Conservation (phyloP, 2,329 filamentous ascomycete species). For the Trichoderma koningii region DNA sequence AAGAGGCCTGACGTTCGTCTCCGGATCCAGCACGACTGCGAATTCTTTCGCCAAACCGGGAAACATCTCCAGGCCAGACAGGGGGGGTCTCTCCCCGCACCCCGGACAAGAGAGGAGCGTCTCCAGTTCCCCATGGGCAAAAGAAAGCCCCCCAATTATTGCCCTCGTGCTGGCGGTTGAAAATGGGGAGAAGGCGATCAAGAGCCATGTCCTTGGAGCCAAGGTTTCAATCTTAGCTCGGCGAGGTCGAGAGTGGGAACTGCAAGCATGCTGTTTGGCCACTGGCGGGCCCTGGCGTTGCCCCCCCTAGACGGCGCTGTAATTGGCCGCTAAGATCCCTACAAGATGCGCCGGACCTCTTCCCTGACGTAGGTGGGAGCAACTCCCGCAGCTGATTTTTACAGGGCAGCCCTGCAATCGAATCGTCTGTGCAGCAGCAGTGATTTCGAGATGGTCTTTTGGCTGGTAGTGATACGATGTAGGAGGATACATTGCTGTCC, state of each 20-base stretch:
- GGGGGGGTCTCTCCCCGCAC: slow-evolving; percentile 9
- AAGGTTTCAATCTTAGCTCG: slow-evolving; percentile 1
- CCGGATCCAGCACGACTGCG: background rate
- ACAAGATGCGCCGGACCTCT: background rate
- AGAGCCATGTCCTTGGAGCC: background rate
- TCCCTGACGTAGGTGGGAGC: slow-evolving; percentile 26
- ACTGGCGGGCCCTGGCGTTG: background rate
- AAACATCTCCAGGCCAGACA: background rate
- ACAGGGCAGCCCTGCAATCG: slow-evolving; percentile 1
- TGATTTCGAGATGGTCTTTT: background rate
- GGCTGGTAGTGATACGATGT: too few relatives aligned
- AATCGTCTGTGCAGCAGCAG: slow-evolving; percentile 18
- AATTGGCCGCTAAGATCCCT: slow-evolving; percentile 13
- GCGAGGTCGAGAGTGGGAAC: slow-evolving; percentile 22
- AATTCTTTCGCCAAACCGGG: slow-evolving; percentile 2
- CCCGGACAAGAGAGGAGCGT: slow-evolving; percentile 9
- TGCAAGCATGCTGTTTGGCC: slow-evolving; percentile 11
- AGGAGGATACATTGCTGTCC: too few relatives aligned
- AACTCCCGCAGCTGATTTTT: slow-evolving; percentile 15
- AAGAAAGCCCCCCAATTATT: background rate
- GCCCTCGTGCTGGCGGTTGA: slow-evolving; percentile 8
- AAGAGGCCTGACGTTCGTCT: background rate
- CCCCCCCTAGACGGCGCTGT: slow-evolving; percentile 16
- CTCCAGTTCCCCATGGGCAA: slow-evolving; percentile 26
- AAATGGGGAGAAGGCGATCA: background rate